phyloP scores from a whole-genome alignment of 768 basidiomycete species.

The Pleurotus cornucopiae region DNA sequence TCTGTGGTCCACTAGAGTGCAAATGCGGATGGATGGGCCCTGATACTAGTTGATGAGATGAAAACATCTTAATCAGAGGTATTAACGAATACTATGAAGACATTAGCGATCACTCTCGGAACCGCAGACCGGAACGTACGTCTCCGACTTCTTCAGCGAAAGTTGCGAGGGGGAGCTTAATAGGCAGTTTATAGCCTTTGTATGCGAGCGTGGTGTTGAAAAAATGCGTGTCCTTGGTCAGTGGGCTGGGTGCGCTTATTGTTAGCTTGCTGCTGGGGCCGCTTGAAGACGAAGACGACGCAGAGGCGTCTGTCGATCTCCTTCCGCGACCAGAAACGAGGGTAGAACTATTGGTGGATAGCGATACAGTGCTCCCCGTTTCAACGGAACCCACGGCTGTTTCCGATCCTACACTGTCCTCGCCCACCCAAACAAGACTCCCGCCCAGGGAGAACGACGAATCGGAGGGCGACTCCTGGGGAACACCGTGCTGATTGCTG shows the following conservation, averaged over 20 bases:
- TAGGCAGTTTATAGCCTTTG: constrained; percentile 79
- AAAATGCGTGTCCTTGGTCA: constrained; percentile 89
- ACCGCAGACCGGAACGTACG: constrained; percentile 39
- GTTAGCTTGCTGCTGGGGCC: constrained; percentile 33
- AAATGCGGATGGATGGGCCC: constrained; percentile 88
- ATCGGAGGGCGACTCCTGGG: constrained; percentile 60
- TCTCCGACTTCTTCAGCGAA: constrained; percentile 97
- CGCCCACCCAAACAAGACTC: constrained; percentile 82
- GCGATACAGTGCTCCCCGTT: constrained; percentile 32
- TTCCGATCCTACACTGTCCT: constrained; percentile 53
- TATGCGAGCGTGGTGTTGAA: constrained; percentile 84
- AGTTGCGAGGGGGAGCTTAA: constrained; percentile 84
- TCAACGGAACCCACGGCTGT: constrained; percentile 40
- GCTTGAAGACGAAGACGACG: constrained; percentile 49
- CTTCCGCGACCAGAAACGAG: constrained; percentile 44
- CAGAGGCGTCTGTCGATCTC: constrained; percentile 71
- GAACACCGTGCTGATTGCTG: constrained; percentile 21
- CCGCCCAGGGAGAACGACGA: constrained; percentile 75
- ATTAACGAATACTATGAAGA: constrained; percentile 81
- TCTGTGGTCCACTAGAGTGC: constrained; percentile 85
- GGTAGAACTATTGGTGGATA: constrained; percentile 35
- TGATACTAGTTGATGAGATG: constrained; percentile 47
- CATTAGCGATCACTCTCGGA: neutral
- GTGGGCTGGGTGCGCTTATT: constrained; percentile 41
- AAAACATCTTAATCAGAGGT: constrained; percentile 83